Evolutionary conservation across 2,329 filamentous ascomycete species (phyloP), one percentile per base, ranked within the genome.

Genomic region (Bipolaris bicolor): DNA sequence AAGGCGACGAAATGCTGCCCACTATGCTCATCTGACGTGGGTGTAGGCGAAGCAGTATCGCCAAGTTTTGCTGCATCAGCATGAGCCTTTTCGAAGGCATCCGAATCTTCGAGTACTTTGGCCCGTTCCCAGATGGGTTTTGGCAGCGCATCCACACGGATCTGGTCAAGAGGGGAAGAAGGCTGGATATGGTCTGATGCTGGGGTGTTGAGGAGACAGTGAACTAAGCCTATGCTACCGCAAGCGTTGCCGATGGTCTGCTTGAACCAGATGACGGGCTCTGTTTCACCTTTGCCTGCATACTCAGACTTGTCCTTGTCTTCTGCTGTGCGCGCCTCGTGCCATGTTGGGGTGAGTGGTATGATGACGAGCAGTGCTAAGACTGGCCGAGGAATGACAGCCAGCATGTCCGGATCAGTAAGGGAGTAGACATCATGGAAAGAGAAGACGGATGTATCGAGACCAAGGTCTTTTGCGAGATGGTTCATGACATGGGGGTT

Each of bases 241-340:
- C 85, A 87, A 0, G 84, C 82, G 64, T 87, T 77, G 15, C 81
- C 78, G 54, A 86, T 86, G 1, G 82, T 86, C 63, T 87, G 85
- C 58, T 79, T 80, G 70, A 84, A 85, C 84, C 84, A 87, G 20
- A 86, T 72, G 4, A 86, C 79, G 0, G 83, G 82, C 56, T 86
- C 83, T 1, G 75, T 62, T 0, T 76, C 69, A 20, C 84, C 84
- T 18, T 66, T 78, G 9, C 78, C 79, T 3, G 76, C 63, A 62
- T 86, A 86, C 7, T 76, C 69, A 2, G 65, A 54, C 44, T 76
- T 78, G 26, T 72, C 69, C 3, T 72, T 73, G 58, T 79, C 76
- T 63, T 83, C 77, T 11, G 68, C 61, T n/a, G 70, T 72, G 40
- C 82, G 81, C 13, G 76, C 71, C 33, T 65, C 66, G 34, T 70